Conservation (phyloP, 2,329 filamentous ascomycete species). For the Dothideomycetidae sp. region DNA sequence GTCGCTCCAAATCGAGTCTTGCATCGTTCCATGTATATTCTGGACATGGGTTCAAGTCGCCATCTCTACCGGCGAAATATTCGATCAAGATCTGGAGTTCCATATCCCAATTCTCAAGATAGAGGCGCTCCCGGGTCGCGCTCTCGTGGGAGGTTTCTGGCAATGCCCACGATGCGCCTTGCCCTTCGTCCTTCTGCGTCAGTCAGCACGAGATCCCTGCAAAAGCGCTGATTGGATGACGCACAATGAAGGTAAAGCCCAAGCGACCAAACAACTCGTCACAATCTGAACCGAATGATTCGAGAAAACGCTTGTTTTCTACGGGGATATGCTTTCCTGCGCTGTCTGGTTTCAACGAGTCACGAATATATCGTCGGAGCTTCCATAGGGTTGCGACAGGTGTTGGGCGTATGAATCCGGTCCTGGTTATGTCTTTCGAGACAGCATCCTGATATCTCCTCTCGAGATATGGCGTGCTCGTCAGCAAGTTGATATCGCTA, state of each 20-base stretch:
- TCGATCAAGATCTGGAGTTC: slow-evolving; percentile 43
- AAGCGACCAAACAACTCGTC: slow-evolving; percentile 42
- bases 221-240: too few species aligned
- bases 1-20: slow-evolving; percentile 21
- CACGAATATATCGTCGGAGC: slow-evolving; percentile 45
- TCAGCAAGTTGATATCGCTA: slow-evolving; percentile 37
- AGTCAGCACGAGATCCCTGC: too few species aligned
- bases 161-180: background rate
- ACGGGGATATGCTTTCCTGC: slow-evolving; percentile 41
- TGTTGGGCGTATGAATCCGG: slow-evolving; percentile 36
- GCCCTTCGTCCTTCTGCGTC: slow-evolving; percentile 2
- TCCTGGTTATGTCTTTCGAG: slow-evolving; percentile 37
- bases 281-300: slow-evolving; percentile 49
- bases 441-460: slow-evolving; percentile 40
- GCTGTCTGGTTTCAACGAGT: slow-evolving; percentile 38
- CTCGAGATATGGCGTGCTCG: slow-evolving; percentile 37
- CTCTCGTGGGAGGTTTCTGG: background rate
- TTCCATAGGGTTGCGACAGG: slow-evolving; percentile 42
- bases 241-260: slow-evolving; percentile 36
- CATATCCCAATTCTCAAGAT: slow-evolving; percentile 45
- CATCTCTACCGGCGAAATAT: slow-evolving; percentile 16
- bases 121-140: slow-evolving; percentile 20
- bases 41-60: slow-evolving; percentile 16
- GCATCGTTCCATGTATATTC: slow-evolving; percentile 19
- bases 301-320: slow-evolving; percentile 49